Evolutionary conservation across 2,329 filamentous ascomycete genomes (phyloP).

Genomic region (Trichoderma semiorbis): DNA sequence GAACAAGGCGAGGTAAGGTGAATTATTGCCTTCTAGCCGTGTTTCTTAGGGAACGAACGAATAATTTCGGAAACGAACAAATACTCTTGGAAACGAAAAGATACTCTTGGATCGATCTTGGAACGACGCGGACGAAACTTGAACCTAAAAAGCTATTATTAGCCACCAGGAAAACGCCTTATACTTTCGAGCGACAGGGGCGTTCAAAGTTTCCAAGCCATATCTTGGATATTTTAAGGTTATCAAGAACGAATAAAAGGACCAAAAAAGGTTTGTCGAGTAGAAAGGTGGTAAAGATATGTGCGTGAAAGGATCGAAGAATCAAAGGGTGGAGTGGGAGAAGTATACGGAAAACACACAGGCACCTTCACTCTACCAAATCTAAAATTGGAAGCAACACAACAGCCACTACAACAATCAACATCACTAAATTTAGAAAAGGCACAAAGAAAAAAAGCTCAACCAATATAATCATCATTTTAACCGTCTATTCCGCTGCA

Average conservation of each 20-base stretch:
- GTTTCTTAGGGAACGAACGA: background rate
- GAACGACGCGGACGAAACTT: background rate
- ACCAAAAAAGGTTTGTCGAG: background rate
- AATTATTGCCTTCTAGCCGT: background rate
- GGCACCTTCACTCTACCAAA: background rate
- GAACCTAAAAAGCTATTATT: background rate
- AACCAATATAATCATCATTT: background rate
- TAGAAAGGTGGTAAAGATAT: background rate
- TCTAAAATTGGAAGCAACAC: background rate
- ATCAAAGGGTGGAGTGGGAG: background rate
- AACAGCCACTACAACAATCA: background rate
- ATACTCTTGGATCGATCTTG: background rate
- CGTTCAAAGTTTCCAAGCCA: background rate
- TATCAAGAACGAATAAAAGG: background rate
- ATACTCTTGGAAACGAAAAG: background rate
- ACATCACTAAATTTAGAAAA: background rate
- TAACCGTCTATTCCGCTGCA: constrained; percentile 11
- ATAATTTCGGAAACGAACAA: background rate
- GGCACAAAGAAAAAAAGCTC: background rate
- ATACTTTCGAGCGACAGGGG: background rate
- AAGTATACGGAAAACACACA: background rate
- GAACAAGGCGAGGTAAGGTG: background rate
- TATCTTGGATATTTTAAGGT: background rate
- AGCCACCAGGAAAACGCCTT: background rate
- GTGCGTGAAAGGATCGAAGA: background rate